These are phyloP conservation scores for Omphalea diandra DNA, from an alignment of 441 rosid species.

Conservation along the genomic window DNA sequence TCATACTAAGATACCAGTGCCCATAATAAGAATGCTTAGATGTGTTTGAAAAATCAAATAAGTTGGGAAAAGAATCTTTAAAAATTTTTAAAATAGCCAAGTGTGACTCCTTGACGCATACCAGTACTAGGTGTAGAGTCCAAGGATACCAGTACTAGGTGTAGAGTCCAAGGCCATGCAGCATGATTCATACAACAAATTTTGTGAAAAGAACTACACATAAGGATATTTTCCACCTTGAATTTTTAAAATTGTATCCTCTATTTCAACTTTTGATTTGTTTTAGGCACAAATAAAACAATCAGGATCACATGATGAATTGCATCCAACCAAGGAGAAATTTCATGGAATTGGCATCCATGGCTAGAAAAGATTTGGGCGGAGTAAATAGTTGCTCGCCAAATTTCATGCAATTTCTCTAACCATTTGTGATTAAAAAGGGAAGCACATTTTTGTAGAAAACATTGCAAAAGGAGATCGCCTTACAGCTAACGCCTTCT, in stretches of 20 bases:
- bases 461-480: neutral
- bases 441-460: neutral
- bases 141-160: too few species aligned
- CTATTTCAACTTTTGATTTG: neutral
- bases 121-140: too few species aligned
- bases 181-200: neutral
- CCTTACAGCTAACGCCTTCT: neutral
- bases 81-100: neutral
- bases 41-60: neutral
- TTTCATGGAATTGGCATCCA: neutral
- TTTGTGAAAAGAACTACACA: neutral
- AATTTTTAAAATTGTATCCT: neutral
- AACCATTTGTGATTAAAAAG: neutral
- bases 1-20: neutral
- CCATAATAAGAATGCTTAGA: neutral
- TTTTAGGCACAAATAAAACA: neutral
- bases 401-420: slow-evolving; percentile 6
- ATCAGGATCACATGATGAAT: neutral
- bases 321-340: neutral
- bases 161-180: too few species aligned
- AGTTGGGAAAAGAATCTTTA: neutral
- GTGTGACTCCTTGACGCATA: neutral
- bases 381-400: neutral
- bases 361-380: neutral
- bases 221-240: neutral